These are phyloP conservation scores for Byssothecium circinans DNA, from an alignment of 2,329 filamentous ascomycete genomes.

Conservation along the genomic window DNA sequence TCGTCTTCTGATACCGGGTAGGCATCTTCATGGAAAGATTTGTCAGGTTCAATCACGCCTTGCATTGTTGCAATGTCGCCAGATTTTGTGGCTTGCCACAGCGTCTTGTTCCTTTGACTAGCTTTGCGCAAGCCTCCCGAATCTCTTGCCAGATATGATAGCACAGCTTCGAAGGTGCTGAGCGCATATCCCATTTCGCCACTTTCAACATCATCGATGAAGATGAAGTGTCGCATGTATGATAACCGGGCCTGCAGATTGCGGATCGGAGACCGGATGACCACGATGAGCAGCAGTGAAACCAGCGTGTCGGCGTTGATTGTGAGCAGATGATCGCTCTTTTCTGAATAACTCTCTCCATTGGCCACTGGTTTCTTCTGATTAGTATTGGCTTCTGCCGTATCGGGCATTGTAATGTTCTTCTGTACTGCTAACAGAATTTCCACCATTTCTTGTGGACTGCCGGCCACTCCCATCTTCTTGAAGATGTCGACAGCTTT, in stretches of 20 bases:
- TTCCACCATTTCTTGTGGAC: slow-evolving; percentile 87
- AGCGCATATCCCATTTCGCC: slow-evolving; percentile 95
- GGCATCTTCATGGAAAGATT: slow-evolving; percentile 41
- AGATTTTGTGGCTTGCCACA: slow-evolving; percentile 85
- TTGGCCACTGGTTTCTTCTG: slow-evolving; percentile 27
- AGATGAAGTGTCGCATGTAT: slow-evolving; percentile 98
- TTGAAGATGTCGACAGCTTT: slow-evolving; percentile 86
- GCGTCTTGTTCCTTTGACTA: slow-evolving; percentile 78
- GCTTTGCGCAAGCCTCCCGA: slow-evolving; percentile 80
- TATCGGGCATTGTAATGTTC: slow-evolving; percentile 67
- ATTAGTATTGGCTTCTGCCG: slow-evolving; percentile 25
- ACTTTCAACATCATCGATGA: slow-evolving; percentile 94
- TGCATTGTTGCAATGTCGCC: slow-evolving; percentile 76
- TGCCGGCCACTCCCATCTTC: slow-evolving; percentile 75
- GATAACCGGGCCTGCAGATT: slow-evolving; percentile 84
- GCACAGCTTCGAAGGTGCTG: slow-evolving; percentile 92
- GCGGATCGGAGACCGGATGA: slow-evolving; percentile 85
- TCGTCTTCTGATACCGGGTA: slow-evolving; percentile 32
- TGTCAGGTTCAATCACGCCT: slow-evolving; percentile 74
- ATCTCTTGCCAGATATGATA: slow-evolving; percentile 83
- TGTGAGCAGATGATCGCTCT: slow-evolving; percentile 59
- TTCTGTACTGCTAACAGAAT: slow-evolving; percentile 80
- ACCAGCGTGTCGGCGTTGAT: slow-evolving; percentile 91
- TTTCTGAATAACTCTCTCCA: slow-evolving; percentile 49
- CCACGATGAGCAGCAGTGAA: slow-evolving; percentile 84